Conservation (phyloP, 108 stramenopile species). For the Fragilariopsis cylindrus region DNA sequence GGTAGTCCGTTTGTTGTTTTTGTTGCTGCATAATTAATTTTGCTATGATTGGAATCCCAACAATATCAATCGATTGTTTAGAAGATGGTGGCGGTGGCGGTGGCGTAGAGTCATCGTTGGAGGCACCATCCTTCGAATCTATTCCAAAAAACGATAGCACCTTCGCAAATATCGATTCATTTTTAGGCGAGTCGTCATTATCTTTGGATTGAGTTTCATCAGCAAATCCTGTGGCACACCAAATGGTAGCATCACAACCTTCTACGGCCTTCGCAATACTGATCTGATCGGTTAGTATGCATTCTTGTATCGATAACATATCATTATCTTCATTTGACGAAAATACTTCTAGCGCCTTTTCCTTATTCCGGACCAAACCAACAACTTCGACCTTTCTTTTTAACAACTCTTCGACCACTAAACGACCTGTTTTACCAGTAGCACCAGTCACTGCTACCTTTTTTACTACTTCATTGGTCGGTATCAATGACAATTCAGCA, state of each 20-base stretch:
- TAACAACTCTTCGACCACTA: slow-evolving; percentile 73
- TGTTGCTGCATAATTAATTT: slow-evolving; percentile 19
- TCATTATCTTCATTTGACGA: neutral
- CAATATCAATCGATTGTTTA: slow-evolving; percentile 64
- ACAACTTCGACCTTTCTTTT: slow-evolving; percentile 50
- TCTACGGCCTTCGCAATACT: slow-evolving; percentile 42
- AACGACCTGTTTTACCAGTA: slow-evolving; percentile 72
- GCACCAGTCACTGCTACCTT: slow-evolving; percentile 80
- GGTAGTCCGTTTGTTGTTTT: slow-evolving; percentile 19
- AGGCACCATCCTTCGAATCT: neutral
- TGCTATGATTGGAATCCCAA: slow-evolving; percentile 66
- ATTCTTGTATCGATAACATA: slow-evolving; percentile 47
- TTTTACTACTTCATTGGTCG: slow-evolving; percentile 27
- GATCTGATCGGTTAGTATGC: slow-evolving; percentile 45
- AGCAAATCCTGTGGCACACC: slow-evolving; percentile 85
- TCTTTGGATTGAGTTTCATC: slow-evolving; percentile 34
- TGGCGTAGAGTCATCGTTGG: neutral
- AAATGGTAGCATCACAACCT: slow-evolving; percentile 72
- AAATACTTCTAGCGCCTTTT: slow-evolving; percentile 50
- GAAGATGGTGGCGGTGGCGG: slow-evolving; percentile 22
- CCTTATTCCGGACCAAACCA: slow-evolving; percentile 63
- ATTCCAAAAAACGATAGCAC: slow-evolving; percentile 24
- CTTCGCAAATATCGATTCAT: slow-evolving; percentile 1
- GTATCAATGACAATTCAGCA: neutral
- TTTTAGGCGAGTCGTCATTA: neutral